Conservation (phyloP, 1,284 basidiomycete genomes). For the Trametes sp. region DNA sequence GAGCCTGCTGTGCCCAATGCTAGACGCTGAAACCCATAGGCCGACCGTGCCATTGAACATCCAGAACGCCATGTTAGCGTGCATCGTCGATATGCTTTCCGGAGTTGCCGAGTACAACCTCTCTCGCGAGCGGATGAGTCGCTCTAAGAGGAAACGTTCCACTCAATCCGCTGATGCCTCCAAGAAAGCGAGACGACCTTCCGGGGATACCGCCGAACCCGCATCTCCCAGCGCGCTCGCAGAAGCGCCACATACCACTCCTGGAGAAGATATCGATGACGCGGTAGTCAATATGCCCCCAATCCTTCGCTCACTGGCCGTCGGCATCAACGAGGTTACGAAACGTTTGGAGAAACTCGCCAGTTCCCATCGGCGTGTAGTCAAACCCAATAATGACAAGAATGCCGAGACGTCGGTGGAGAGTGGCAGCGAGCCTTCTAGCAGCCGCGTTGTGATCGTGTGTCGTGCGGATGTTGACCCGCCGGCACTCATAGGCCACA, state of each 20-base stretch:
- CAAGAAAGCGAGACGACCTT: slow-evolving; percentile 28
- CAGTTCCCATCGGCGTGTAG: slow-evolving; percentile 42
- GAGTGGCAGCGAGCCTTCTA: slow-evolving; percentile 37
- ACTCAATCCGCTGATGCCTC: slow-evolving; percentile 3
- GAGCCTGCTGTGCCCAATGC: no score
- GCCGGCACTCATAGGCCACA: slow-evolving; percentile 70
- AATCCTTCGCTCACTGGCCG: slow-evolving; percentile 52
- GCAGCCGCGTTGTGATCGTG: slow-evolving; percentile 58
- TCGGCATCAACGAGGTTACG: slow-evolving; percentile 86
- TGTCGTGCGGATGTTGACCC: slow-evolving; percentile 80
- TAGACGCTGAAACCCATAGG: slow-evolving; percentile 50
- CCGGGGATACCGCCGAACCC: neutral
- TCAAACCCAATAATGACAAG: slow-evolving; percentile 8
- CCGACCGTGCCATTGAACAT: slow-evolving; percentile 67
- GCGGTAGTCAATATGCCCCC: slow-evolving; percentile 44
- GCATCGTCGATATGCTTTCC: slow-evolving; percentile 55
- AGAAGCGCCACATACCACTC: neutral
- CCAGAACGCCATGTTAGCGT: slow-evolving; percentile 65
- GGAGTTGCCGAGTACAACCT: slow-evolving; percentile 56
- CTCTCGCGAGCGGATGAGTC: slow-evolving; percentile 40
- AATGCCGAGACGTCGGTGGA: slow-evolving; percentile 12
- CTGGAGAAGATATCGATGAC: neutral
- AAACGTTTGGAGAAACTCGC: slow-evolving; percentile 74
- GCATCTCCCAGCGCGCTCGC: neutral
- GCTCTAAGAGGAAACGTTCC: slow-evolving; percentile 46